These are phyloP conservation scores for Thermothielavioides terrestris DNA, from an alignment of 495 filamentous ascomycete species.

Conservation along the genomic window DNA sequence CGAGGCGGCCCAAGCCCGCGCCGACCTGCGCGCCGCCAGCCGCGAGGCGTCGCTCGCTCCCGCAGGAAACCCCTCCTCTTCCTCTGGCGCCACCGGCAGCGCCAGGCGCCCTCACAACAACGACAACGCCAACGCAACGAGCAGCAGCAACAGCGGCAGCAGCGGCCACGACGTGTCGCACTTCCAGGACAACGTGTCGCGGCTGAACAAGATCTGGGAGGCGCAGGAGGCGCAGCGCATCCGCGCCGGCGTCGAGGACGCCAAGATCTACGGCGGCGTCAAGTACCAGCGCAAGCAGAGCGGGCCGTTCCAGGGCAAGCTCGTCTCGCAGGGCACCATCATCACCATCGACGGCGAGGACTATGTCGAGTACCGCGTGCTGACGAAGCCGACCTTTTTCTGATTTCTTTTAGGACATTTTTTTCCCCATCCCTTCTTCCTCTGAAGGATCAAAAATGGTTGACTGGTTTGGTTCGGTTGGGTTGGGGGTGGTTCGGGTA, in stretches of 20 bases:
- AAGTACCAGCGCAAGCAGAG: conserved; percentile 46
- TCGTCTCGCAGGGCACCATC: conserved; percentile 43
- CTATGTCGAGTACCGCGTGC: conserved; percentile 48
- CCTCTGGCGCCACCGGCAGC: background rate
- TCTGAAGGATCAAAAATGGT: too few species aligned
- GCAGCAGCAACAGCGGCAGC: background rate
- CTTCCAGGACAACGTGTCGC: conserved; percentile 36
- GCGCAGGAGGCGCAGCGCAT: conserved; percentile 37
- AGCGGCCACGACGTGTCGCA: conserved; percentile 17
- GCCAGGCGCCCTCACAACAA: background rate
- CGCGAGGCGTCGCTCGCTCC: conserved; percentile 14
- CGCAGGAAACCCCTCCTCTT: background rate
- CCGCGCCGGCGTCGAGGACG: conserved; percentile 33
- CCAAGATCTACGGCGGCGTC: conserved; percentile 43
- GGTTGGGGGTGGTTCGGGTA: too few species aligned
- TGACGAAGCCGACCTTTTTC: conserved; percentile 47
- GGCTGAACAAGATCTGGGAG: conserved; percentile 40
- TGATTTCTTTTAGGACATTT: too few species aligned
- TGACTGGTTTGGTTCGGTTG: too few species aligned
- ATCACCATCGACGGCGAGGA: conserved; percentile 51
- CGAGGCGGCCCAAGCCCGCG: conserved; percentile 33
- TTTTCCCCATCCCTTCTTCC: too few species aligned
- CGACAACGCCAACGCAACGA: background rate
- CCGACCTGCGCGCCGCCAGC: conserved; percentile 29
- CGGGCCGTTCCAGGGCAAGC: conserved; percentile 44